A percentile compares a stretch with the other conserved stretches of the same genome.
Evolutionary conservation across 441 rosid species (phyloP).

Genomic region (Populus tomentosa): DNA sequence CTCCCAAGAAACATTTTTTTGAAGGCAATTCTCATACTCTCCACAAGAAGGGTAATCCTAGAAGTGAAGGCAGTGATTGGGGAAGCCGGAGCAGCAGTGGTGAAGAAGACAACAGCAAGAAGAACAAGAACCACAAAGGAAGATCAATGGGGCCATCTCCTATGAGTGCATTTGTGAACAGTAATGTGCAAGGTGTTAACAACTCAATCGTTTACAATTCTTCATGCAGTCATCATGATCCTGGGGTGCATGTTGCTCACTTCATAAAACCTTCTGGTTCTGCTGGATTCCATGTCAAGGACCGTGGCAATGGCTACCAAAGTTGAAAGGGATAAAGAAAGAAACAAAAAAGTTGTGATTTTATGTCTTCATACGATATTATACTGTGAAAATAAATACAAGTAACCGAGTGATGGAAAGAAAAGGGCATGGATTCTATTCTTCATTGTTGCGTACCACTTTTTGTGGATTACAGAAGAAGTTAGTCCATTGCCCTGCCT

Average conservation of each 20-base stretch:
- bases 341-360: constrained; percentile 16
- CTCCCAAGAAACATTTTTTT: constrained; percentile 31
- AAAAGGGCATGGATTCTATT: constrained; percentile 28
- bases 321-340: constrained; percentile 8
- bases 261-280: constrained; percentile 40
- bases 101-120: constrained; percentile 37
- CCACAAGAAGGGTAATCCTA: constrained; percentile 19
- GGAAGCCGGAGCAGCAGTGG: constrained; percentile 37
- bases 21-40: constrained; percentile 28
- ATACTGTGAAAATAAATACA: constrained; percentile 21
- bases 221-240: constrained; percentile 55
- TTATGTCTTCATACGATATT: neutral
- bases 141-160: constrained; percentile 24
- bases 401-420: constrained; percentile 20
- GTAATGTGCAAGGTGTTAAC: constrained; percentile 78
- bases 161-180: constrained; percentile 50
- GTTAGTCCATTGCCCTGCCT: constrained; percentile 9
- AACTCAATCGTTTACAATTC: constrained; percentile 63
- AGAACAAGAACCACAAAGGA: constrained; percentile 24
- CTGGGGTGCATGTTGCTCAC: constrained; percentile 65
- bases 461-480: constrained; percentile 18
- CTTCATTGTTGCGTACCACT: constrained; percentile 25
- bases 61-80: constrained; percentile 25
- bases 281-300: constrained; percentile 35
- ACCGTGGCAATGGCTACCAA: constrained; percentile 34